Conservation (phyloP, 2,329 filamentous ascomycete species). For the Botryotinia narcissicola region DNA sequence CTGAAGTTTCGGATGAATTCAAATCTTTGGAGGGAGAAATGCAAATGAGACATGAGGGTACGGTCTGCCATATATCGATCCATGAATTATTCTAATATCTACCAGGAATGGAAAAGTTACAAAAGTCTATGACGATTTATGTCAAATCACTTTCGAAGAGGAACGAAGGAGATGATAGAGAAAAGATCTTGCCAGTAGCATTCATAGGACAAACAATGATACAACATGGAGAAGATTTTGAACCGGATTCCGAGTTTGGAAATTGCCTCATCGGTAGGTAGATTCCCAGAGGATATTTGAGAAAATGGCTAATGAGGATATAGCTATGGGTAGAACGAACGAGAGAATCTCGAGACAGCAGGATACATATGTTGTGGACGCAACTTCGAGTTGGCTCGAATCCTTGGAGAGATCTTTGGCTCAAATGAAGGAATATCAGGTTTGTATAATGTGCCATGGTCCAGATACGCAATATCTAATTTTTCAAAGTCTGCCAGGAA, state of each 20-base stretch:
- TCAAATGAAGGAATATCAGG: slow-evolving; percentile 98
- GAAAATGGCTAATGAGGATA: slow-evolving; percentile 26
- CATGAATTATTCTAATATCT: slow-evolving; percentile 24
- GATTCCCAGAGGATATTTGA: neutral
- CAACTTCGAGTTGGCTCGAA: slow-evolving; percentile 83
- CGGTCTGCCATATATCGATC: slow-evolving; percentile 30
- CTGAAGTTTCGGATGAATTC: slow-evolving; percentile 85
- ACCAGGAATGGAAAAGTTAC: slow-evolving; percentile 83
- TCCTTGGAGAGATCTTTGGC: slow-evolving; percentile 84
- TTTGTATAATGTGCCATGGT: slow-evolving; percentile 43
- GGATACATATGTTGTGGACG: slow-evolving; percentile 74
- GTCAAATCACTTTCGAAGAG: slow-evolving; percentile 85
- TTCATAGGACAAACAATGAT: slow-evolving; percentile 85
- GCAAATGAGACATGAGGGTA: slow-evolving; percentile 84
- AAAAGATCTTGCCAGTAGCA: slow-evolving; percentile 77
- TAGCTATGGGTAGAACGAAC: slow-evolving; percentile 78
- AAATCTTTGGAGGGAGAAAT: slow-evolving; percentile 87
- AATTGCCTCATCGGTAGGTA: slow-evolving; percentile 66
- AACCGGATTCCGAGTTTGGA: slow-evolving; percentile 85
- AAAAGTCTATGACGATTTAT: slow-evolving; percentile 81
- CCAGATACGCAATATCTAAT: slow-evolving; percentile 27
- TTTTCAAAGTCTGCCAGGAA: slow-evolving; percentile 68
- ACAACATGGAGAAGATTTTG: slow-evolving; percentile 87
- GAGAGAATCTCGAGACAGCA: slow-evolving; percentile 84
- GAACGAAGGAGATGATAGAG: slow-evolving; percentile 79